Evolutionary conservation across 805 yeast genomes (phyloP).

Genomic region (Danielia oregonensis): DNA sequence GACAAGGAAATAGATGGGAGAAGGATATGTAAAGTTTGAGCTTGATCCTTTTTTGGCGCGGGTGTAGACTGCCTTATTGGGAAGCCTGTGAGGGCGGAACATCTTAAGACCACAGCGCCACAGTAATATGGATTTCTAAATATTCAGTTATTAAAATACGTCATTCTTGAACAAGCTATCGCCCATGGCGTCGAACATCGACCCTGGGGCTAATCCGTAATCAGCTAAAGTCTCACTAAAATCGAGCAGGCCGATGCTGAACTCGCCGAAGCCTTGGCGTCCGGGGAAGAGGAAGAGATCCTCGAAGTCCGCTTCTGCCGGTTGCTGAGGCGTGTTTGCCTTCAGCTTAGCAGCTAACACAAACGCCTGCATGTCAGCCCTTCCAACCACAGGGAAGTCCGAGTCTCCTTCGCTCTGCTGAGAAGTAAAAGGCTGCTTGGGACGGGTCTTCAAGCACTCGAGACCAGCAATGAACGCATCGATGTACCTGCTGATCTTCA

Average conservation of each 20-base stretch:
- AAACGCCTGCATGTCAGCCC: neutral
- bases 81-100: too few relatives aligned
- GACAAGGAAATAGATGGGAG: too few relatives aligned
- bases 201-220: neutral
- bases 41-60: too few relatives aligned
- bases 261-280: slow-evolving; percentile 1
- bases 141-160: neutral
- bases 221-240: neutral
- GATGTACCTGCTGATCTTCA: neutral
- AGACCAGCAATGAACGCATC: neutral
- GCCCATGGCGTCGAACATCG: neutral
- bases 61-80: too few relatives aligned
- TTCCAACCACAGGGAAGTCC: neutral
- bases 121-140: too few relatives aligned
- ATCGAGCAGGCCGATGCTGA: neutral
- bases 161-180: neutral
- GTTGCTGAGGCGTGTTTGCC: neutral
- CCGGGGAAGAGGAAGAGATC: neutral
- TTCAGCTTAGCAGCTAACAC: neutral
- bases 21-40: too few relatives aligned
- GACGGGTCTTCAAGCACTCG: neutral
- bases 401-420: too few relatives aligned
- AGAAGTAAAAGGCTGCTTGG: neutral
- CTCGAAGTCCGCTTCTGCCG: neutral
- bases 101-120: too few relatives aligned